Evolutionary conservation across 2,329 filamentous ascomycete species (phyloP), one percentile per base, ranked within the genome.

Genomic region (Corinectria fuckeliana): DNA sequence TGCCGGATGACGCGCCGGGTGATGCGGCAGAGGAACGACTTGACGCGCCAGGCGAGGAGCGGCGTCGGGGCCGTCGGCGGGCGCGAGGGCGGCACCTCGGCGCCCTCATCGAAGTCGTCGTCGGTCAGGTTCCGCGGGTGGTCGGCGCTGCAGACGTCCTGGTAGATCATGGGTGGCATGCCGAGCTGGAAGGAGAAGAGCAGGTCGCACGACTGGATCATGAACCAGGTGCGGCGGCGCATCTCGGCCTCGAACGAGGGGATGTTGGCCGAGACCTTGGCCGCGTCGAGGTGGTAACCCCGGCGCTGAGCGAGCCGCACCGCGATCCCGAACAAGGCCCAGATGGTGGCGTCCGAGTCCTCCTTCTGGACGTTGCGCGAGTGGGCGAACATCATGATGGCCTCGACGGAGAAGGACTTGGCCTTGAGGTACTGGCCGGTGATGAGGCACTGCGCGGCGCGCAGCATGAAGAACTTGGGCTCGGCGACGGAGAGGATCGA

Each of bases 161-260:
- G 75, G 49, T 80, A 75, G 47, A 84, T 75, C 54, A 80, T 79
- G n/a, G 79, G 74, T 1, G 83, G 82, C 68, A 85, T 78, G 8
- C 82, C 81, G n/a, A 82, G 77, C 69, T 85, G 81, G 59, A 81
- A 82, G 1, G 81, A 81, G 44, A 82, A 78, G 3, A 83, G 63
- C 4, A 80, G 70, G 63, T 85, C 82, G 16, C 79, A 79, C 1
- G 80, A 74, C 61, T 81, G 78, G 14, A 79, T 75, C 62, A 79
- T 75, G 50, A 81, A 77, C 80, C 82, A 85, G 2, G 74, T 74
- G 16, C 82, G 75, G 4, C 82, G 77, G 16, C 82, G 78, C 75
- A 85, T 81, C 70, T 85, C 82, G 18, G 75, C 79, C 49, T 83
- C 79, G 54, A 84, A 84, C 0, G 80, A 77, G 2, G 77, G 78